Percentiles rank a stretch among this genome's conserved stretches.
Conservation (phyloP, 768 basidiomycete genomes). For the Solioccasus polychromus region DNA sequence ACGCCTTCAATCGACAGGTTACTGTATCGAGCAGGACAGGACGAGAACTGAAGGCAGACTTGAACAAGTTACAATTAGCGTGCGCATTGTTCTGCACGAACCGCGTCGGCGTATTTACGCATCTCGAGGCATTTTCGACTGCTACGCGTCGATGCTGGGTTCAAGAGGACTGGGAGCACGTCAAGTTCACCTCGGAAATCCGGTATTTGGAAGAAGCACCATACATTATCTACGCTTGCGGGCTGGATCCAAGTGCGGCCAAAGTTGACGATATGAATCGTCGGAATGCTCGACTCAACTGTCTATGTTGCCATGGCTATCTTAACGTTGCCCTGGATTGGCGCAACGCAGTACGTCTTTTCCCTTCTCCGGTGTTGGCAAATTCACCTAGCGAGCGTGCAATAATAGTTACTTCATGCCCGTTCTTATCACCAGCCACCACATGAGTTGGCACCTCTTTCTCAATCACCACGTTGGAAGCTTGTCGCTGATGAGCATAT, state of each 20-base stretch:
- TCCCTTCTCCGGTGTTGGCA: background rate
- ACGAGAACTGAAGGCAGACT: too few relatives aligned
- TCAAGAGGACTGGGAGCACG: background rate
- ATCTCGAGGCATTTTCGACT: background rate
- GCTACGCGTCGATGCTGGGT: too few relatives aligned
- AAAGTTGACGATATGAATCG: constrained; percentile 10
- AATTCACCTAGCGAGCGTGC: background rate
- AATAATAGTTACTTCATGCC: constrained; percentile 11
- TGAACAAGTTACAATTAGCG: constrained; percentile 3
- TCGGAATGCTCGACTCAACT: constrained; percentile 12
- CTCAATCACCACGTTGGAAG: constrained; percentile 8
- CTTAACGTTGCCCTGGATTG: constrained; percentile 6
- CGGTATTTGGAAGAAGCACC: constrained; percentile 10
- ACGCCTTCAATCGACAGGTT: background rate
- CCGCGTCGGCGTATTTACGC: background rate
- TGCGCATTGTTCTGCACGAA: constrained; percentile 2
- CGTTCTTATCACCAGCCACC: background rate
- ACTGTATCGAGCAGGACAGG: background rate
- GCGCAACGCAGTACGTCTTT: constrained; percentile 8
- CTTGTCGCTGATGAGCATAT: constrained; percentile 6
- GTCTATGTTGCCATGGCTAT: constrained; percentile 8
- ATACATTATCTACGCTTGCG: constrained; percentile 8
- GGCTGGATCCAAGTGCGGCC: constrained; percentile 10
- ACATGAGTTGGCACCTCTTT: background rate
- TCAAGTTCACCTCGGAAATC: background rate